Evolutionary conservation across 1,139 yeast genomes (phyloP), one percentile per base, ranked within the genome.

Genomic region (Taphrina wiesneri): DNA sequence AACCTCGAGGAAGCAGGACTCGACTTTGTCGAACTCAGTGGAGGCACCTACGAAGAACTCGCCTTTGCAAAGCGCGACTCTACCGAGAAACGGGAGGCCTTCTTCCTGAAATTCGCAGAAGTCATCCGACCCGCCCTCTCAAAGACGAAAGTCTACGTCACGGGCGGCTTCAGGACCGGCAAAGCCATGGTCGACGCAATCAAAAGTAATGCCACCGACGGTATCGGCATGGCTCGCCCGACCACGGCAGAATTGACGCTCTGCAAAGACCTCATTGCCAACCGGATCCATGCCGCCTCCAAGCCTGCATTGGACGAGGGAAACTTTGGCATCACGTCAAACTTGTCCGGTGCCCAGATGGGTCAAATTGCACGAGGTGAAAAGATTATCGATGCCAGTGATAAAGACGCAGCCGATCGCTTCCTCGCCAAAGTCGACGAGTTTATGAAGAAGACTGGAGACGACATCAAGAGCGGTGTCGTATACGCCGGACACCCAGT

Each of bases 11-110:
- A 15, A 4, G 64, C 64, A 9, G 57, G 57, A 9, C 36, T 63
- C 32, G 66, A 63, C 53, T 56, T 63, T 34, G 45, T 63, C 36
- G 66, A 63, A 21, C 57, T 63, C 34, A 36, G 52, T 13, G 66
- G 66, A 7, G 66, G 66, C 19, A 63, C 56, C 45, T 63, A 63
- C 51, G 66, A 63, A 39, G 57, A 45, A 32, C 63, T 56, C 23
- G 66, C 63, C 17, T 56, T 63, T 34, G 32, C 47, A 17, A 63
- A 63, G 34, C 39, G 56, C 15, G 63, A 56, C 36, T 34, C 56
- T 36, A 63, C 66, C 9, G 17, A 56, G 23, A 47, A 45, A 6
- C 63, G 66, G 11, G 66, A 63, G 25, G 66, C 63, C 30, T 63
- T 46, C 66, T 63, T 63, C 46, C 30, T 63, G 21, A 30, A 46